These are phyloP conservation scores for Colletotrichum salicis DNA, from an alignment of 2,329 filamentous ascomycete species.

Conservation along the genomic window DNA sequence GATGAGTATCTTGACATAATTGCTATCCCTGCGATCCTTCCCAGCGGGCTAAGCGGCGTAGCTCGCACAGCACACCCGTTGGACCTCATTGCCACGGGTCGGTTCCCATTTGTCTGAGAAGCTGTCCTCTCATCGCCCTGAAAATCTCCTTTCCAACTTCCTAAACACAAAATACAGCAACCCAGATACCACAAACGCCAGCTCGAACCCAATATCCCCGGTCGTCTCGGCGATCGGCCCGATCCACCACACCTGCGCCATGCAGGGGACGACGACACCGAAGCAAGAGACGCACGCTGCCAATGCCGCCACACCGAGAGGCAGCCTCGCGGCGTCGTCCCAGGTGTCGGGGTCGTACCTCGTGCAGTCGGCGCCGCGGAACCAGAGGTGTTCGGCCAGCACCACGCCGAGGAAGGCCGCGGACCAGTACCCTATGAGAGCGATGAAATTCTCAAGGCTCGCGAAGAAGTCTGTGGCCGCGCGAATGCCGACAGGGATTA, in stretches of 20 bases:
- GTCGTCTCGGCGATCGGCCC: conserved; percentile 68
- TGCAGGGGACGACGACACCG: conserved; percentile 65
- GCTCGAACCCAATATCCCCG: conserved; percentile 73
- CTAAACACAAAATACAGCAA: conserved; percentile 58
- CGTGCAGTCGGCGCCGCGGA: neutral
- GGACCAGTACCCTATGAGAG: neutral
- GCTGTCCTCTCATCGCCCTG: neutral
- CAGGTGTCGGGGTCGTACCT: neutral
- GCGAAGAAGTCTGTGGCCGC: neutral
- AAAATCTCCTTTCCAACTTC: conserved; percentile 43
- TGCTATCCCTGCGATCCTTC: neutral
- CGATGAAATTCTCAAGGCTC: neutral
- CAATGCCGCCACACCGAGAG: conserved; percentile 59
- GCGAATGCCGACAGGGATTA: neutral
- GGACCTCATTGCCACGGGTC: neutral
- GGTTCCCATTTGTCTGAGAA: neutral
- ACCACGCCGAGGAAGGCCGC: neutral
- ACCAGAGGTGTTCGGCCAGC: neutral
- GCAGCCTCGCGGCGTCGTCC: conserved; percentile 51
- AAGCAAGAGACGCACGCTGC: conserved; percentile 55
- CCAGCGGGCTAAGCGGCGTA: neutral
- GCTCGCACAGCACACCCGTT: neutral
- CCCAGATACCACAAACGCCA: conserved; percentile 64
- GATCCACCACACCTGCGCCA: conserved; percentile 69
- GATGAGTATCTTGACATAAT: neutral